Conservation (phyloP, 108 stramenopile species). For the Skeletonema grethae region DNA sequence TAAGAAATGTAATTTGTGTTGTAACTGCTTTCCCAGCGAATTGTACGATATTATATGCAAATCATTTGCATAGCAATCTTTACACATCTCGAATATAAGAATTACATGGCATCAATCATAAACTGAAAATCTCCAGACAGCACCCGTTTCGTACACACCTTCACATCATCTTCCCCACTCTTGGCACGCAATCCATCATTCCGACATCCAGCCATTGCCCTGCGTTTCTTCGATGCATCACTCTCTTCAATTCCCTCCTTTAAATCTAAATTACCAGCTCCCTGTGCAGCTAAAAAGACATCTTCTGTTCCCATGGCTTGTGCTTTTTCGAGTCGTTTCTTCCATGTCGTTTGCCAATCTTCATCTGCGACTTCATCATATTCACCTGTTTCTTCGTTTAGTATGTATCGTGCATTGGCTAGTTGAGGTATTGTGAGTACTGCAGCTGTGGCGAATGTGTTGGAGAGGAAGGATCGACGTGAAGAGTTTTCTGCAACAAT, state of each 20-base stretch:
- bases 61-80: too few species aligned
- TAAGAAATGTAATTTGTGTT: too few species aligned
- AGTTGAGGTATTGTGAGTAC: slow-evolving; percentile 3
- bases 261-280: slow-evolving; percentile 58
- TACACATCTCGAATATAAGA: not conserved
- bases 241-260: slow-evolving; percentile 49
- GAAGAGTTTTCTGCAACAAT: not conserved
- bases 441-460: slow-evolving; percentile 12
- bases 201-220: slow-evolving; percentile 61
- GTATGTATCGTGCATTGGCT: slow-evolving; percentile 44
- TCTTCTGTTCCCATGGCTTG: slow-evolving; percentile 51
- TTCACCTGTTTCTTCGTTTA: slow-evolving; percentile 69
- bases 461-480: slow-evolving; percentile 29
- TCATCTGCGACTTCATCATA: slow-evolving; percentile 58
- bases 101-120: slow-evolving; percentile 53
- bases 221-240: slow-evolving; percentile 54
- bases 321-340: slow-evolving; percentile 58
- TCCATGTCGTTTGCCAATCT: slow-evolving; percentile 69
- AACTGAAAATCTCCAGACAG: slow-evolving; percentile 56
- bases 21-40: too few species aligned
- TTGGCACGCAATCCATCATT: slow-evolving; percentile 35
- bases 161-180: slow-evolving; percentile 32
- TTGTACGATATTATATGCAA: too few species aligned
- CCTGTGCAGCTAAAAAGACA: slow-evolving; percentile 60
- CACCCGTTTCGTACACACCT: slow-evolving; percentile 55